Conservation (phyloP, 1,284 basidiomycete genomes). For the Cutaneotrichosporon sp. region DNA sequence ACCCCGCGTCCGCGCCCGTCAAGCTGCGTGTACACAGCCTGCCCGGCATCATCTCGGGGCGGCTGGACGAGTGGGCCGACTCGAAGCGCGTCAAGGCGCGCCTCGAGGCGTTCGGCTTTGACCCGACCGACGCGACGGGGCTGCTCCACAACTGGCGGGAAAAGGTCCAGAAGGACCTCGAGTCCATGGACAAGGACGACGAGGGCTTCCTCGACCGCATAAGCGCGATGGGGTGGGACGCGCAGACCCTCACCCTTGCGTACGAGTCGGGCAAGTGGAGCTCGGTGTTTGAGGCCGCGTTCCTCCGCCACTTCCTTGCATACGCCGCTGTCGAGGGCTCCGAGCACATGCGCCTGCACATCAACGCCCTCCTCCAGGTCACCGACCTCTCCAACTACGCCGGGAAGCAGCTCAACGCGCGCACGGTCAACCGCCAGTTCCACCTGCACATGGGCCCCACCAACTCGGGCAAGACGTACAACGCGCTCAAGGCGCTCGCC, state of each 20-base stretch:
- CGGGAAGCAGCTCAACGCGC: constrained; percentile 49
- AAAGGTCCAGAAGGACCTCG: constrained; percentile 7
- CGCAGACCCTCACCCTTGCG: constrained; percentile 30
- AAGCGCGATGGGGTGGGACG: constrained; percentile 31
- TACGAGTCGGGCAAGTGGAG: constrained; percentile 29
- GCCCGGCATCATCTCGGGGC: constrained; percentile 20
- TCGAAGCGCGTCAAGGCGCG: constrained; percentile 29
- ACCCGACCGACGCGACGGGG: constrained; percentile 13
- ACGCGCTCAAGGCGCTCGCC: constrained; percentile 84
- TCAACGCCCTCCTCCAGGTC: constrained; percentile 42
- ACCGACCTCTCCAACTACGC: constrained; percentile 53
- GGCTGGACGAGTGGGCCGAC: constrained; percentile 34
- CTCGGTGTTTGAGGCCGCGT: constrained; percentile 32
- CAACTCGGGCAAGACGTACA: constrained; percentile 96
- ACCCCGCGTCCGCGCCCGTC: background rate
- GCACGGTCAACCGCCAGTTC: constrained; percentile 67
- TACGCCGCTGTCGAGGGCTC: constrained; percentile 15
- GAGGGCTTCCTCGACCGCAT: constrained; percentile 20
- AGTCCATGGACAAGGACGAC: constrained; percentile 10
- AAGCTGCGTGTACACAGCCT: constrained; percentile 15
- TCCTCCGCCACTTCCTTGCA: constrained; percentile 35
- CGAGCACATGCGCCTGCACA: constrained; percentile 26
- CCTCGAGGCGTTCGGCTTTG: constrained; percentile 35
- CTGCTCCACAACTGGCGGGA: constrained; percentile 12
- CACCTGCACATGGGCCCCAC: constrained; percentile 97